Base-by-base conservation (phyloP, 1,139 yeast genomes). In the Kodamaea anthophila region DNA sequence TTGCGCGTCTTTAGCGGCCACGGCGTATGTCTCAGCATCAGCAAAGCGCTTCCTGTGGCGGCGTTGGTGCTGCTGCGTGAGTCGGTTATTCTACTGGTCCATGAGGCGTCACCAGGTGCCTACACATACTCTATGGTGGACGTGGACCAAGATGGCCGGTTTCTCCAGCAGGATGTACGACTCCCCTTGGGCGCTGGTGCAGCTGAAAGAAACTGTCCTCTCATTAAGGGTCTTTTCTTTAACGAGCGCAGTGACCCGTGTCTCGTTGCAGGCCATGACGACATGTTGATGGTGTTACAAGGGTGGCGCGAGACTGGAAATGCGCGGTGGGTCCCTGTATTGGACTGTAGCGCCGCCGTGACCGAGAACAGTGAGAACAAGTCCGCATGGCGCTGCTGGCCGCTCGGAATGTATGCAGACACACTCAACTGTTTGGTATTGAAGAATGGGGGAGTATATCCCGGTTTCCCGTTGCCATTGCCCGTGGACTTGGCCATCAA, bases 171-270 rank as follows among this genome's bases (percentile, higher is more conserved):
- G 32, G 60, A 65, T 38, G 51, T 58, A 11, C 31, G 55, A 8
- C 43, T 69, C 26, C 72, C 74, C 10, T 49, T 69, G 28, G 53
- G 48, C 32, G 40, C 35, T 15, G 28, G 46, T 5, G n/a, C n/a
- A n/a, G n/a, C n/a, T n/a, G n/a, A n/a, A n/a, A n/a, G n/a, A n/a
- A n/a, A n/a, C n/a, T n/a, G n/a, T n/a, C 23, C 32, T 0, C 59
- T 72, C 23, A 56, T 74, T 23, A 77, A 83, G 38, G 80, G 87
- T 4, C 60, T 88, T 23, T 88, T 88, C 49, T 84, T 88, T 52
- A 86, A 85, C 37, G 75, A 74, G 28, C 88, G 82, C 39, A 83
- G 83, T 26, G 96, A 88, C 54, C 98, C 98, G 2, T 84, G 93
- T 41, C 54, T 88, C 12, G 84, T 80, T 33, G 87, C 88, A 9